Percentiles rank a stretch among this genome's conserved stretches.
phyloP scores from a whole-genome alignment of 257 asterid genomes.

The Solanum rostratum region DNA sequence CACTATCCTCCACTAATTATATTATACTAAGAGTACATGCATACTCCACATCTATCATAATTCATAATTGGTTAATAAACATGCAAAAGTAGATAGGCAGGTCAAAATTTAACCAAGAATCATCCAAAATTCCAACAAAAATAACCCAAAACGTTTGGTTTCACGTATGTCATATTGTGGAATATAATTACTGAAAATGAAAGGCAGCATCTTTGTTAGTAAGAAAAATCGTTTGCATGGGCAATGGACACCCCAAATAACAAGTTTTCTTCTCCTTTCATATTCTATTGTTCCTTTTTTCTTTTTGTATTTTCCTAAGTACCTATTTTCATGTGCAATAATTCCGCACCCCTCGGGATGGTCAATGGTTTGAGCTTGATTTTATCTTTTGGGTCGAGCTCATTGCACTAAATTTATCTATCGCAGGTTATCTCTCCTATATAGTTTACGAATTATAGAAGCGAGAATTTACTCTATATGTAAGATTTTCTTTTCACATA shows the following conservation, averaged over 20 bases:
- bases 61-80: background rate
- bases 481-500: no score
- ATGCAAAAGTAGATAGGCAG: background rate
- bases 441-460: no score
- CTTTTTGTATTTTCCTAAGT: background rate
- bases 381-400: no score
- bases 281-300: background rate
- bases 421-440: fast-evolving
- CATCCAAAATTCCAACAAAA: background rate
- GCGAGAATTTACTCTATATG: fast-evolving
- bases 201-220: background rate
- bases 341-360: background rate
- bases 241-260: background rate
- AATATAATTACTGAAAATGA: background rate
- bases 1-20: no score
- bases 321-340: background rate
- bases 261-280: background rate
- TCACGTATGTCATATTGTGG: background rate
- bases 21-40: background rate
- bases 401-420: no score
- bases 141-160: background rate
- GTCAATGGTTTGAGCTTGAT: no score
- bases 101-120: background rate
- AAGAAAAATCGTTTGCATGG: background rate
- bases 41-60: background rate